phyloP scores from a whole-genome alignment of 805 yeast genomes.

The Pichia californica region DNA sequence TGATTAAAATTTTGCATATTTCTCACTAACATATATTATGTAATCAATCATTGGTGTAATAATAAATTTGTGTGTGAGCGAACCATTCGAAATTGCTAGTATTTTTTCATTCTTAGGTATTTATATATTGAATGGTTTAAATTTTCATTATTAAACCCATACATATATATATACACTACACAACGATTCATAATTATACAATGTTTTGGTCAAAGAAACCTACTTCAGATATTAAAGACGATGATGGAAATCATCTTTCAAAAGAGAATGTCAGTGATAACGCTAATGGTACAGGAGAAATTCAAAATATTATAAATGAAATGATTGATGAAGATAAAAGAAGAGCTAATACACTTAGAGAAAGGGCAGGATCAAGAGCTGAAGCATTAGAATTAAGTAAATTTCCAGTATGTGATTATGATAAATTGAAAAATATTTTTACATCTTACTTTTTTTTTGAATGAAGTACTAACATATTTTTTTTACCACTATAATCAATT shows the following conservation, averaged over 20 bases:
- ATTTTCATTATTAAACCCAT: no score
- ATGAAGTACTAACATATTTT: conserved; percentile 7
- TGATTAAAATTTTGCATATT: no score
- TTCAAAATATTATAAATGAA: conserved; percentile 15
- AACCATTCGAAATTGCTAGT: no score
- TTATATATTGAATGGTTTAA: not conserved
- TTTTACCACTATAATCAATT: not conserved
- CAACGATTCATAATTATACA: not conserved
- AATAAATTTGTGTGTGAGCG: no score
- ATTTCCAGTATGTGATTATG: conserved; percentile 25
- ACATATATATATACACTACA: no score
- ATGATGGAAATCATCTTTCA: conserved; percentile 3
- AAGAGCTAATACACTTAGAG: conserved; percentile 17
- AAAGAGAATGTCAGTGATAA: not conserved
- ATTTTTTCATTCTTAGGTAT: no score
- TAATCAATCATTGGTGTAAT: no score
- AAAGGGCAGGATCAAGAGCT: conserved; percentile 24
- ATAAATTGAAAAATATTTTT: not conserved
- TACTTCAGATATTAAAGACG: conserved; percentile 2
- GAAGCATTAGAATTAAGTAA: conserved; percentile 21
- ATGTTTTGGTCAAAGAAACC: conserved; percentile 13
- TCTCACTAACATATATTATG: no score
- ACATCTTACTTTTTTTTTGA: not conserved
- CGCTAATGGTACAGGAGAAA: conserved; percentile 11
- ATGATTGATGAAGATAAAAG: conserved; percentile 10